Evolutionary conservation across 208 protist species (phyloP), one percentile per base, ranked within the genome.

Genomic region (Angomonas deanei): DNA sequence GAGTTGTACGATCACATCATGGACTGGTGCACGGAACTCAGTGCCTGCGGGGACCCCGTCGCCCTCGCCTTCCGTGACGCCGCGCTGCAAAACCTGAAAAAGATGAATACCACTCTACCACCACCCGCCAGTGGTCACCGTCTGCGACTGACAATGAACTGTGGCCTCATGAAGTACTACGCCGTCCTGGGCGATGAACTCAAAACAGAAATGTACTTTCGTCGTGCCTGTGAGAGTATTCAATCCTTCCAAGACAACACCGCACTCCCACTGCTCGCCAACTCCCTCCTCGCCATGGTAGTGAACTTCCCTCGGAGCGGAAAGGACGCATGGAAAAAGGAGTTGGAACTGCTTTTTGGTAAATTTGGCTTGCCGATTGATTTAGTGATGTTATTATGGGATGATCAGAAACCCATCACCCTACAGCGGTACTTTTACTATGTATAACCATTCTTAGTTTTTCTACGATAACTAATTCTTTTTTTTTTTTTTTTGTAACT

Each of bases 341-440:
- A 42, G 15, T 15, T 42, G 48, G 48, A 54, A 27, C 10, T 54
- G 21, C 36, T 42, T 8, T 42, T 42, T 42, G 36, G 15, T 8
- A 15, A 15, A 15, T 42, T 42, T 42, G 53, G 53, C 4, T 34
- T 58, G n/a, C 19, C 47, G 5, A 10, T 34, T 28, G n/a, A 19
- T 11, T 30, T 58, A 24, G 13, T 58, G 27, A 15, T 11, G 11
- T 6, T 17, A 11, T 17, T 58, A 11, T 58, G 53, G 53, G 53
- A 58, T 30, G 13, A 17, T 11, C 26, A 58, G 4, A 30, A 58
- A 3, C 55, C 32, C 30, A 30, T 27, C 30, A 21, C 17, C 33
- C 10, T 62, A 3, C 36, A 50, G 39, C 38, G 36, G 26, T 62
- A 33, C 30, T 62, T 69, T 60, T 46, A 39, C 59, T 61, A 15